These are phyloP conservation scores for Diplodia intermedia DNA, from an alignment of 2,329 filamentous ascomycete species.

Conservation along the genomic window DNA sequence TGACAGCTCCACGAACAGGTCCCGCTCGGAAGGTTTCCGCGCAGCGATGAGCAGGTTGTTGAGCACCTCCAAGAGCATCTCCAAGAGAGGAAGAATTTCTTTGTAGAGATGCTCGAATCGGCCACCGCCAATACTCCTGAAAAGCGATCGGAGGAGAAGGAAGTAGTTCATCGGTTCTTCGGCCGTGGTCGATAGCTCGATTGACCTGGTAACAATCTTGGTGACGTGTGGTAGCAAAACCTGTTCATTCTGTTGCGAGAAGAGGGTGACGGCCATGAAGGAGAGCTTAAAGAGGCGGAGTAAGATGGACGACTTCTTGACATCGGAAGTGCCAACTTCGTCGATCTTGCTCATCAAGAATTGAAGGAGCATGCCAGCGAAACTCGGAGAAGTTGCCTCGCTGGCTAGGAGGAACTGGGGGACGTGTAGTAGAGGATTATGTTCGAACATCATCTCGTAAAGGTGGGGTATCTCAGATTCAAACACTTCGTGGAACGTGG, in stretches of 20 bases:
- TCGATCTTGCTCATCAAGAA: conserved; percentile 97
- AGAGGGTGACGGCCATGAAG: conserved; percentile 98
- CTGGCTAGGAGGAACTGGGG: conserved; percentile 99
- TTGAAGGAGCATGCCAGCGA: conserved; percentile 96
- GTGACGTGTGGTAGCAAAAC: conserved; percentile 95
- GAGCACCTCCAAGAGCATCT: conserved; percentile 96
- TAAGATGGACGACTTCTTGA: conserved; percentile 90
- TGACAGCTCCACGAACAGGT: conserved; percentile 96
- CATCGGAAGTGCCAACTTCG: conserved; percentile 89
- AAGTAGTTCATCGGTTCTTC: conserved; percentile 99
- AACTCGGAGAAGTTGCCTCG: conserved; percentile 95
- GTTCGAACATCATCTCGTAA: conserved; percentile 97
- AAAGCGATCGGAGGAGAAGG: conserved; percentile 86
- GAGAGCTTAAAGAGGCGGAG: conserved; percentile 95
- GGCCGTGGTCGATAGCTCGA: conserved; percentile 92
- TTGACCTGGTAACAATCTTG: conserved; percentile 96
- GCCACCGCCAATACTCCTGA: conserved; percentile 94
- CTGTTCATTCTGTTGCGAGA: conserved; percentile 92
- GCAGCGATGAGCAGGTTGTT: conserved; percentile 93
- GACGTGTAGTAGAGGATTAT: conserved; percentile 90
- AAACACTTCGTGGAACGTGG: conserved; percentile 98
- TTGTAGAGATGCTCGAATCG: conserved; percentile 99
- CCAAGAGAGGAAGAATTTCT: conserved; percentile 91
- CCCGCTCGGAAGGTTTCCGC: conserved; percentile 85
- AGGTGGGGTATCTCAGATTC: conserved; percentile 95